phyloP scores from a whole-genome alignment of 768 basidiomycete genomes.

The Vishniacozyma victoriae region DNA sequence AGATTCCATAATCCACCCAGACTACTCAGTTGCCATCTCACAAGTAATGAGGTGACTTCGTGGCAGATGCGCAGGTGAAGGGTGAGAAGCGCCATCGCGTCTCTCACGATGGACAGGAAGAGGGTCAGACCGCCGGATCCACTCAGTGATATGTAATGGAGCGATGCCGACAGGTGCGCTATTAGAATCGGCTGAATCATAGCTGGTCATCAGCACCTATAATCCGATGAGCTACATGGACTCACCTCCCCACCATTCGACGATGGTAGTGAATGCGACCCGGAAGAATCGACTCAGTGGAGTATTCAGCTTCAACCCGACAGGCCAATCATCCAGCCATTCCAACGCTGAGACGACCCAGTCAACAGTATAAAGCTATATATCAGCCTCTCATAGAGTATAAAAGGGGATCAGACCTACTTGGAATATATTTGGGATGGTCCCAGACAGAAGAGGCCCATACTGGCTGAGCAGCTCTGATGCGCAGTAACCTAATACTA shows the following conservation, averaged over 20 bases:
- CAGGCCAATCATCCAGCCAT: constrained; percentile 95
- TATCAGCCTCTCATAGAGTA: neutral
- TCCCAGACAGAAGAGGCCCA: too few relatives aligned
- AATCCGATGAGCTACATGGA: constrained; percentile 9
- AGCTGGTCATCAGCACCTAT: neutral
- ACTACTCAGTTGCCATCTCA: constrained; percentile 57
- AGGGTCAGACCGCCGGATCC: constrained; percentile 54
- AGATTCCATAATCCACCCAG: constrained; percentile 75
- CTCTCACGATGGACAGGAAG: constrained; percentile 61
- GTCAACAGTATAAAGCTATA: constrained; percentile 22
- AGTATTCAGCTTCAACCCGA: constrained; percentile 89
- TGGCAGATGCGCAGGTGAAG: constrained; percentile 69
- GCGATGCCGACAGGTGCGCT: constrained; percentile 5
- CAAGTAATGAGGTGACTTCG: constrained; percentile 58
- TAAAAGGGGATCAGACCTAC: too few relatives aligned
- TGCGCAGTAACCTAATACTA: constrained; percentile 72
- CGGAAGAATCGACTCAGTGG: constrained; percentile 83
- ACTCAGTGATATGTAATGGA: constrained; percentile 39
- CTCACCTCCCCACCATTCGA: constrained; percentile 69
- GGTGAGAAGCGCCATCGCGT: constrained; percentile 63
- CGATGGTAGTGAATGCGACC: constrained; percentile 61
- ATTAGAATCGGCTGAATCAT: neutral
- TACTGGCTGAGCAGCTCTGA: too few relatives aligned
- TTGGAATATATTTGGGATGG: too few relatives aligned
- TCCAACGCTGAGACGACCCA: constrained; percentile 55